Evolutionary conservation across 108 stramenopile species (phyloP), one percentile per base, ranked within the genome.

Genomic region (Cyclotella cryptica): DNA sequence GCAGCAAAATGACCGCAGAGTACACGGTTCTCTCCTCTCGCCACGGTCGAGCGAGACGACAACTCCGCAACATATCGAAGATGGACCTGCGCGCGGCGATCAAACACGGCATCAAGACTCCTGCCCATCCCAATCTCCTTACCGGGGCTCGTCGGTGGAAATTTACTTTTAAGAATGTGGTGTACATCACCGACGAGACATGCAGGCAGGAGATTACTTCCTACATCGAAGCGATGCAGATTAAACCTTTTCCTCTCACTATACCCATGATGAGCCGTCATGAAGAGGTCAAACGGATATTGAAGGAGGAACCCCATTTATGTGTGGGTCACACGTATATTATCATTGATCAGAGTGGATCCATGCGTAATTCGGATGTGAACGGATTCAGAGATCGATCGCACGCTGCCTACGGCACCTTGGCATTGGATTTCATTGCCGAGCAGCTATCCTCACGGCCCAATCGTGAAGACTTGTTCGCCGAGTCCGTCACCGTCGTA

Each of bases 311-410:
- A 39, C 84, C 86, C 10, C 41, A 77, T 22, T 28, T 70, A 10
- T 70, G 68, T 49, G 79, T 81, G 0, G 78, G 80, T 0, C 91
- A 89, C 58, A 79, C 88, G 0, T 78, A 85, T 51, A 76, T 92
- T 22, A 84, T 92, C 3, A 74, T 92, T 30, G 90, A 90, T 78
- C 85, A 87, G 59, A 87, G 86, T 69, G 90, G 88, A 19, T 86
- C 82, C 0, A 88, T 90, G 88, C 71, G 78, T 40, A 57, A 72
- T 18, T 61, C 26, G 10, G 87, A 91, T 65, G 86, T 89, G 15
- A 55, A 84, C 29, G 77, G 87, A 9, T 85, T 88, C 42, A 19
- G 60, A 28, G 63, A 80, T 64, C 83, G 85, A 10, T 86, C 84
- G 13, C 58, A 66, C 41, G 90, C 90, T 22, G 84, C 85, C 0